phyloP scores from a whole-genome alignment of 202 grass and related monocot species.

The Setaria viridis region DNA sequence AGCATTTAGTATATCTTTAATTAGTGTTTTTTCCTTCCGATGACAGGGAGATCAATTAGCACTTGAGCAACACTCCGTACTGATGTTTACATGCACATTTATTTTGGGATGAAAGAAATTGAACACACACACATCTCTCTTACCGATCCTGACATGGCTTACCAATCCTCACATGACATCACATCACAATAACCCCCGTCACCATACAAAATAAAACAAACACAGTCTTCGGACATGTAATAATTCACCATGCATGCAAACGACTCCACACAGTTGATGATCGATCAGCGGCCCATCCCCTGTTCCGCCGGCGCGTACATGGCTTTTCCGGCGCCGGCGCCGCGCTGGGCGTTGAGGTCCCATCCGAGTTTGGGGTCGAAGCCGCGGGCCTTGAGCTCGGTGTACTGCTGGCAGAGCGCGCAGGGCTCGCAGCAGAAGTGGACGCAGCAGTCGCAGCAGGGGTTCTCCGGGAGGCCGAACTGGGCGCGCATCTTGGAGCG shows the following conservation, averaged over 20 bases:
- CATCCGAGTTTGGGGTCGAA: constrained; percentile 65
- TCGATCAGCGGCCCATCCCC: background rate
- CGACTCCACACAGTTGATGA: background rate
- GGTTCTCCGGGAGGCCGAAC: constrained; percentile 44
- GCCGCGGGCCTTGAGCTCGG: constrained; percentile 5
- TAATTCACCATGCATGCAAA: background rate
- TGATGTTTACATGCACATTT: background rate
- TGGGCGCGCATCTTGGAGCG: constrained; percentile 54
- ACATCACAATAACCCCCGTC: background rate
- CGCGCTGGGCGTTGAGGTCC: constrained; percentile 52
- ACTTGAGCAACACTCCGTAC: background rate
- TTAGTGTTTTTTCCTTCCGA: background rate
- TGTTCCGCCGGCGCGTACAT: background rate
- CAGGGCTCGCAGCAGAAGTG: constrained; percentile 63
- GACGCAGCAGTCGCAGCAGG: constrained; percentile 73
- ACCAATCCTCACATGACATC: too few relatives aligned
- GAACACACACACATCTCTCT: background rate
- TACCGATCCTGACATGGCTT: background rate
- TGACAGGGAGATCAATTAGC: background rate
- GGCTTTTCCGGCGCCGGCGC: background rate
- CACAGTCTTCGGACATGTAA: background rate
- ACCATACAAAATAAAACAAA: background rate
- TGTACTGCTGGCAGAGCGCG: constrained; percentile 64
- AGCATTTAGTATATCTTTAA: background rate
- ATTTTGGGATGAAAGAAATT: background rate